A percentile compares a stretch with the other conserved stretches of the same genome.
These are phyloP conservation scores for Telfairia occidentalis DNA, from an alignment of 331 rosid genomes.

Conservation along the genomic window DNA sequence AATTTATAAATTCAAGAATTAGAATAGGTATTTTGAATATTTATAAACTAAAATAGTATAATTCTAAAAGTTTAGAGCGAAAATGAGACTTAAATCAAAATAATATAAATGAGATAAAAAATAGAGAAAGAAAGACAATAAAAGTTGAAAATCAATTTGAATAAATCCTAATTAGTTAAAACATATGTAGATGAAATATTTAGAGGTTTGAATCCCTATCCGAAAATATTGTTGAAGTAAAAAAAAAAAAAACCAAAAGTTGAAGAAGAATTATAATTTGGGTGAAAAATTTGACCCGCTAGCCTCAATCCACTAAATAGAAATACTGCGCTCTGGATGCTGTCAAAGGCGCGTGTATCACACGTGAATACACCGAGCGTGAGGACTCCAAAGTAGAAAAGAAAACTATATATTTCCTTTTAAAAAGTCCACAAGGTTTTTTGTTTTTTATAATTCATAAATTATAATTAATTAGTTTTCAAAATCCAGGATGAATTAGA, in stretches of 20 bases:
- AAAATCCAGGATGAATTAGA: constrained; percentile 13
- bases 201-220: too few species aligned
- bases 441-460: neutral
- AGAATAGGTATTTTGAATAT: too few species aligned
- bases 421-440: neutral
- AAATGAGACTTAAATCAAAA: neutral
- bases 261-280: neutral
- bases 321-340: neutral
- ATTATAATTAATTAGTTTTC: too few species aligned
- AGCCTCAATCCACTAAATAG: neutral
- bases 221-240: too few species aligned
- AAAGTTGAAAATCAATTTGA: too few species aligned
- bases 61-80: too few species aligned
- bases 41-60: too few species aligned
- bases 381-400: neutral
- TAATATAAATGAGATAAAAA: too few species aligned
- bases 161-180: too few species aligned
- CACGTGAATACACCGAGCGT: neutral
- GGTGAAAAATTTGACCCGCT: constrained; percentile 8
- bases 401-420: neutral
- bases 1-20: too few species aligned
- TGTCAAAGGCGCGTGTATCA: neutral
- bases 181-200: too few species aligned
- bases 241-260: neutral
- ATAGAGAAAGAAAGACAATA: too few species aligned